These are phyloP conservation scores for Suillus bovinus DNA, from an alignment of 768 basidiomycete species.

Conservation along the genomic window DNA sequence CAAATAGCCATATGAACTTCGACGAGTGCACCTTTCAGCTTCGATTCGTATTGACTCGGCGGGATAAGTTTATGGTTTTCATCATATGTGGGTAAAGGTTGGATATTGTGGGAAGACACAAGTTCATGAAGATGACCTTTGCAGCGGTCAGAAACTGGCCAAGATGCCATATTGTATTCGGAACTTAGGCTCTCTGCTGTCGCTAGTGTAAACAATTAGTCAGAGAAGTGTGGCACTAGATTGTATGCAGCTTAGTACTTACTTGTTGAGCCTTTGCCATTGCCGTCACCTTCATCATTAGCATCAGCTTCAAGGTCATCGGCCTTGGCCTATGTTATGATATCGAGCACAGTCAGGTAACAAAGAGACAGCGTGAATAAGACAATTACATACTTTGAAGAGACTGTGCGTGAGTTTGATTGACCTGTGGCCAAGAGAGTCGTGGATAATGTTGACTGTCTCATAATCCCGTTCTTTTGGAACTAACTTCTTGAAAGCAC, in stretches of 20 bases:
- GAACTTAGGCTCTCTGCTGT: neutral
- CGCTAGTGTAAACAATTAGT: neutral
- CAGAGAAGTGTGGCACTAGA: neutral
- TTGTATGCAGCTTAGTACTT: too few species aligned
- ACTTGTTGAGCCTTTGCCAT: too few species aligned
- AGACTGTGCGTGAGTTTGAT: constrained; percentile 6
- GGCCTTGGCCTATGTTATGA: neutral
- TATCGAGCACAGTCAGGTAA: neutral
- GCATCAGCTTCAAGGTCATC: neutral
- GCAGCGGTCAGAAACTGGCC: constrained; percentile 1
- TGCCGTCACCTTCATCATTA: neutral
- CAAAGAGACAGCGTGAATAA: neutral
- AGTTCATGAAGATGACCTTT: too few species aligned
- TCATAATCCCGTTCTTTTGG: neutral
- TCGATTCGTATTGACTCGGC: too few species aligned
- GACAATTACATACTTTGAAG: constrained; percentile 4
- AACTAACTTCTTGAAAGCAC: constrained; percentile 1
- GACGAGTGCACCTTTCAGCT: too few species aligned
- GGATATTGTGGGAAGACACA: too few species aligned
- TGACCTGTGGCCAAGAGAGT: neutral
- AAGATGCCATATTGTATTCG: constrained; percentile 1
- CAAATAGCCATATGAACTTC: too few species aligned
- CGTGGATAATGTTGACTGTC: neutral
- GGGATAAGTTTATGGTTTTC: too few species aligned
- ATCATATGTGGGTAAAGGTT: too few species aligned